A percentile compares a stretch with the other conserved stretches of the same genome.
Evolutionary conservation across 331 rosid genomes (phyloP).

Genomic region (Erythrophleum ivorense): DNA sequence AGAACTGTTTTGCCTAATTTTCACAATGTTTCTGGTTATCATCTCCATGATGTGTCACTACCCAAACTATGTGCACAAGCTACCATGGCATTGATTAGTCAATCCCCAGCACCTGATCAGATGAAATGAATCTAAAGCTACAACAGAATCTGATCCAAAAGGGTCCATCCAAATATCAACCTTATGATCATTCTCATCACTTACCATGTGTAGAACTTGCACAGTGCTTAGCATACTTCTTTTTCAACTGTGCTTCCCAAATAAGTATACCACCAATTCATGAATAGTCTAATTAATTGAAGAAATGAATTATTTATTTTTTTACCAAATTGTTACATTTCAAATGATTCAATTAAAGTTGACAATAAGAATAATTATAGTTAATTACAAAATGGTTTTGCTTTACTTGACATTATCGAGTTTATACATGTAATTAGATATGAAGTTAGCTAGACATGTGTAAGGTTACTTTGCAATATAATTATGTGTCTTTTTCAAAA

Average conservation of each 20-base stretch:
- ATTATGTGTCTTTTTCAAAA: constrained; percentile 35
- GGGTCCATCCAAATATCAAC: constrained; percentile 30
- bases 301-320: background rate
- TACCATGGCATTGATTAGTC: constrained; percentile 44
- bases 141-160: constrained; percentile 29
- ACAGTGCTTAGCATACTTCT: background rate
- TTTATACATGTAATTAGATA: background rate
- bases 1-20: constrained; percentile 54
- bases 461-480: constrained; percentile 29
- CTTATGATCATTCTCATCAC: constrained; percentile 31
- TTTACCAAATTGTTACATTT: background rate
- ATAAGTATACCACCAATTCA: background rate
- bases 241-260: constrained; percentile 11
- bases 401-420: background rate
- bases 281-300: background rate
- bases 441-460: constrained; percentile 11
- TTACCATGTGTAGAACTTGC: constrained; percentile 10
- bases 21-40: constrained; percentile 37
- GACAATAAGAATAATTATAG: too few species aligned
- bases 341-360: background rate
- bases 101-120: constrained; percentile 43
- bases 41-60: constrained; percentile 31
- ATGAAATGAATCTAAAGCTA: constrained; percentile 12
- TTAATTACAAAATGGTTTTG: background rate
- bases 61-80: constrained; percentile 34